These are phyloP conservation scores for Malassezia arunalokei DNA, from an alignment of 1,284 basidiomycete species.

Conservation along the genomic window DNA sequence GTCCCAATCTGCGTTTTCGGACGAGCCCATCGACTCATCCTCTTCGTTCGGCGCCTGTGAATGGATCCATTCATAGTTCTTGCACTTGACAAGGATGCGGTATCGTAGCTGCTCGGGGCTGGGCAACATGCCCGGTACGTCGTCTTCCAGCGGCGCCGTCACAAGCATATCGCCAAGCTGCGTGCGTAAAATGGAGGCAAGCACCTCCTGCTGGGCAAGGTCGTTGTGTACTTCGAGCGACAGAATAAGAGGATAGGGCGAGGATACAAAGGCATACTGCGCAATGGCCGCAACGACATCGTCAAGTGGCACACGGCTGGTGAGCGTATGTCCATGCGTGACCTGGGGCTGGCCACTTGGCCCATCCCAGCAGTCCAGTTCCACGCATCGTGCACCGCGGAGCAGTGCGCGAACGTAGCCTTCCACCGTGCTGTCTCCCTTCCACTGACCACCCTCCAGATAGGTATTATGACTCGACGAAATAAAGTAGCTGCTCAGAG, in stretches of 20 bases:
- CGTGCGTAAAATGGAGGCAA: conserved; percentile 65
- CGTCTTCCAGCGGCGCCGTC: conserved; percentile 30
- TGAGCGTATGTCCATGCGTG: conserved; percentile 87
- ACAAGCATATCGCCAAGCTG: conserved; percentile 64
- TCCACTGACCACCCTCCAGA: conserved; percentile 81
- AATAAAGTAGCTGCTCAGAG: conserved; percentile 77
- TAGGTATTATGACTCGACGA: conserved; percentile 97
- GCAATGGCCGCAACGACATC: conserved; percentile 76
- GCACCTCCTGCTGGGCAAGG: conserved; percentile 65
- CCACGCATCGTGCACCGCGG: conserved; percentile 76
- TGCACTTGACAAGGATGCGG: conserved; percentile 66
- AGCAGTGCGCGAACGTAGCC: conserved; percentile 87
- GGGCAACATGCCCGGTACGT: conserved; percentile 52
- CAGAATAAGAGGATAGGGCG: conserved; percentile 86
- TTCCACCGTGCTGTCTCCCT: conserved; percentile 84
- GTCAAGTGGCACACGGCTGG: conserved; percentile 68
- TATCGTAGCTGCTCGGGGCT: conserved; percentile 76
- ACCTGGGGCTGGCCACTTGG: conserved; percentile 50
- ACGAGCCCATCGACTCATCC: neutral
- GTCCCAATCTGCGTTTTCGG: conserved; percentile 17
- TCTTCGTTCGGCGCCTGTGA: neutral
- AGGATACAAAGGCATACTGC: conserved; percentile 84
- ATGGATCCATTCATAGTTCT: conserved; percentile 17
- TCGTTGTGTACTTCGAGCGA: conserved; percentile 86
- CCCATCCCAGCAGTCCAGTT: conserved; percentile 81